These are phyloP conservation scores for Exophiala viscosa DNA, from an alignment of 2,329 filamentous ascomycete species.

Conservation along the genomic window DNA sequence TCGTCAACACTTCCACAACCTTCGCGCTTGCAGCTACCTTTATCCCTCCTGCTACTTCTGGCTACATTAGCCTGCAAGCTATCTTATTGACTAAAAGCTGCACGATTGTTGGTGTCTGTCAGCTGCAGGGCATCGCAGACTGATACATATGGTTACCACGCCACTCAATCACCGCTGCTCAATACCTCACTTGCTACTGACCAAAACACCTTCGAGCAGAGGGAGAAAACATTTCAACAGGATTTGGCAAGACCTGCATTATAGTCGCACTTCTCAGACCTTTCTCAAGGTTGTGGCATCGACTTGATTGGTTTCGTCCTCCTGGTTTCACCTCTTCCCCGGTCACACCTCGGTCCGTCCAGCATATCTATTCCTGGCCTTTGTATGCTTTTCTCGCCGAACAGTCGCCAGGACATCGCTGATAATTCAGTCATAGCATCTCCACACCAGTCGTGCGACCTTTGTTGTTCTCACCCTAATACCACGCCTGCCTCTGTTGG, in stretches of 20 bases:
- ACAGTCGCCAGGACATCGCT: constrained; percentile 1
- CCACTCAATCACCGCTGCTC: background rate
- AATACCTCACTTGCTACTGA: background rate
- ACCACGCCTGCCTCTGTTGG: constrained; percentile 11
- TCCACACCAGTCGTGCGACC: constrained; percentile 15
- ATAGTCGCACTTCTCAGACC: constrained; percentile 12
- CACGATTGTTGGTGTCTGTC: background rate
- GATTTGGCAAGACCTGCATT: constrained; percentile 5
- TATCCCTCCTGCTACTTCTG: background rate
- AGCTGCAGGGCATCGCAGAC: background rate
- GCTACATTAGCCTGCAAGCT: background rate
- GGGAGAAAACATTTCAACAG: background rate
- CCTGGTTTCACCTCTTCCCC: constrained; percentile 10
- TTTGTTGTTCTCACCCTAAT: constrained; percentile 12
- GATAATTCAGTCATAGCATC: constrained; percentile 4
- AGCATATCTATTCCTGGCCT: constrained; percentile 15
- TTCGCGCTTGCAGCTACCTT: background rate
- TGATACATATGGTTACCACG: constrained; percentile 7
- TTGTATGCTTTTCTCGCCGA: constrained; percentile 7
- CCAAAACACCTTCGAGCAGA: background rate
- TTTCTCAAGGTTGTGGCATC: background rate
- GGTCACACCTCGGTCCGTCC: constrained; percentile 17
- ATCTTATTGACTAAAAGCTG: background rate
- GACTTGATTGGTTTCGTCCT: constrained; percentile 16
- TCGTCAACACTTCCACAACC: constrained; percentile 3